Conservation (phyloP, 2,329 filamentous ascomycete species). For the Fusarium oligoseptatum region DNA sequence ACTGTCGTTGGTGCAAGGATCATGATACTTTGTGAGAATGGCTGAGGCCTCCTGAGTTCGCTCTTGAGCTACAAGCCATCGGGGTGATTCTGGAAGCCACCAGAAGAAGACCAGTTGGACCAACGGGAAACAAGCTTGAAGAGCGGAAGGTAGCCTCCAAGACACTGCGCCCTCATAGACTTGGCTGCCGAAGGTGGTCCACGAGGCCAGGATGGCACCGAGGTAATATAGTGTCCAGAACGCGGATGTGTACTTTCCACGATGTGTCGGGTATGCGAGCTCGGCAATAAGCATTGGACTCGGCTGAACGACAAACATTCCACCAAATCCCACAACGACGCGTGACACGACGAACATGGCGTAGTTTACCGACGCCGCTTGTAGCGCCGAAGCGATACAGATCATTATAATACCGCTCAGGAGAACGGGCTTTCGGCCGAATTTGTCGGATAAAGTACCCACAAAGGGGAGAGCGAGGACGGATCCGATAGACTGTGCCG, state of each 20-base stretch:
- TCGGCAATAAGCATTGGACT: conserved; percentile 51
- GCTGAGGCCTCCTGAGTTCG: conserved; percentile 62
- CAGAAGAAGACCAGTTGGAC: conserved; percentile 50
- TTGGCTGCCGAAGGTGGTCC: conserved; percentile 54
- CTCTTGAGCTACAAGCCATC: conserved; percentile 62
- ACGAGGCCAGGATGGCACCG: conserved; percentile 55
- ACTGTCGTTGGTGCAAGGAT: conserved; percentile 54
- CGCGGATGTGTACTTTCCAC: conserved; percentile 50
- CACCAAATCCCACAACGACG: conserved; percentile 50
- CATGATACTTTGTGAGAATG: conserved; percentile 60
- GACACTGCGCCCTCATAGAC: conserved; percentile 37
- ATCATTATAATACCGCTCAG: conserved; percentile 52
- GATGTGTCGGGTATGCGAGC: conserved; percentile 52
- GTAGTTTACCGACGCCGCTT: conserved; percentile 53
- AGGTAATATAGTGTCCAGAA: conserved; percentile 54
- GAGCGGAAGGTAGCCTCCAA: conserved; percentile 50
- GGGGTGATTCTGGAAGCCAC: conserved; percentile 64
- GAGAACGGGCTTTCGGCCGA: conserved; percentile 55
- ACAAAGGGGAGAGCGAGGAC: conserved; percentile 52
- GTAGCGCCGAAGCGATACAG: conserved; percentile 52
- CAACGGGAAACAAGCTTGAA: conserved; percentile 54
- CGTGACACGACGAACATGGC: conserved; percentile 52
- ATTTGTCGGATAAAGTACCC: conserved; percentile 52
- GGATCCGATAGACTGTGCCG: conserved; percentile 51
- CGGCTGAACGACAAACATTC: conserved; percentile 47